phyloP scores from a whole-genome alignment of 352 stramenopile species.

The Globisporangium radiosum region DNA sequence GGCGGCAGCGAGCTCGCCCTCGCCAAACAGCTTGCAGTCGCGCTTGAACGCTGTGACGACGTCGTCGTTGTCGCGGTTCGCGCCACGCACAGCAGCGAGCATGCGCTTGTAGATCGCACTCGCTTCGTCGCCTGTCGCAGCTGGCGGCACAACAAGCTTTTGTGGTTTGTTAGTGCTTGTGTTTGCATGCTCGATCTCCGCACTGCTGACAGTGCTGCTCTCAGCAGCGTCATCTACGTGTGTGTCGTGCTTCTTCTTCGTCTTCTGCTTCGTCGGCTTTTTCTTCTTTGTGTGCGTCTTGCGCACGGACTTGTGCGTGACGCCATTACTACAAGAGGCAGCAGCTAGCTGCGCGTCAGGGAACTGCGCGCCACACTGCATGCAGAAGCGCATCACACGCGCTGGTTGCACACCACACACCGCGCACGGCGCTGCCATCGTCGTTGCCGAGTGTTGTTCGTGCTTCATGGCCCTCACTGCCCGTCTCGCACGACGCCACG shows the following conservation, averaged over 20 bases:
- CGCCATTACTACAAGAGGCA: background rate
- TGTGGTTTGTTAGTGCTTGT: background rate
- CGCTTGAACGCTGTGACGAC: constrained; percentile 66
- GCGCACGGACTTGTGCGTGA: background rate
- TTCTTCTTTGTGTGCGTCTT: constrained; percentile 15
- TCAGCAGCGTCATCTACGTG: constrained; percentile 15
- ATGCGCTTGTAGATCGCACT: constrained; percentile 77
- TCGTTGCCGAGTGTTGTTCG: background rate
- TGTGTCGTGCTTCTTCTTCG: constrained; percentile 5
- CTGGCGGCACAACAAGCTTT: constrained; percentile 41
- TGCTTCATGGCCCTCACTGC: too few species aligned
- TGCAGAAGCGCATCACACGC: constrained; percentile 35
- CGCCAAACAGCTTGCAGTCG: constrained; percentile 74
- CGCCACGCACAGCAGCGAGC: constrained; percentile 65
- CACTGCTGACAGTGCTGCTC: too few species aligned
- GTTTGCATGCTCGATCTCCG: background rate
- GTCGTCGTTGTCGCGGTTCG: constrained; percentile 68
- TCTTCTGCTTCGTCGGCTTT: constrained; percentile 6
- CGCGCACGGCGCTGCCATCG: constrained; percentile 24
- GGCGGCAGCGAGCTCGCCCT: constrained; percentile 48
- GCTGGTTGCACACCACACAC: constrained; percentile 28
- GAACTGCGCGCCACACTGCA: constrained; percentile 41
- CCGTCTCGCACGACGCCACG: too few species aligned
- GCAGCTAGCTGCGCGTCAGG: constrained; percentile 1
- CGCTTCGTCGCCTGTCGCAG: constrained; percentile 62